Base-by-base conservation (phyloP, 345 rosid species). In the Turritis glabra region DNA sequence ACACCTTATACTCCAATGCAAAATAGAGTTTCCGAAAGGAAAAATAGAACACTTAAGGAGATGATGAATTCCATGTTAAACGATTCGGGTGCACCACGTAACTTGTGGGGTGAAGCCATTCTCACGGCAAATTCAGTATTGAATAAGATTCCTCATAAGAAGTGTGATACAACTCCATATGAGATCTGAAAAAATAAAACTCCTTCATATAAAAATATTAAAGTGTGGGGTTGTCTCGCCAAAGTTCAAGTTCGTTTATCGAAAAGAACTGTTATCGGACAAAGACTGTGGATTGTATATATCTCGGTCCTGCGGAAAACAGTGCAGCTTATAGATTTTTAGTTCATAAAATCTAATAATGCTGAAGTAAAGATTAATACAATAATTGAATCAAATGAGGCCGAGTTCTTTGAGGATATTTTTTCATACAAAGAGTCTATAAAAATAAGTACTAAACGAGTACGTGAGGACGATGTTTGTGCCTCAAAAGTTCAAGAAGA, bases 41-140 rank as follows among this genome's bases (percentile, higher is more conserved):
- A 40, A 14, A 56, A 43, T 27, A 38, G 3, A 35, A 69, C 41
- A 0, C 10, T 55, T 9, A 26, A 41, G 0, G 43, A 56, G 7
- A 69, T 54, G 73, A 54, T 55, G 40, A 53, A 55, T 37, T n/a
- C 29, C 13, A 69, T 55, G 73, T 53, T 68, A 53, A 50, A 35
- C 21, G 1, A 35, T 9, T 52, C 51, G 1, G 58, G 23, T 17
- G 54, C 41, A 44, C 69, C 43, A 64, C 5, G 0, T 17, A 64
- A 2, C 6, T 29, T 64, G 9, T 64, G 40, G 38, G 40, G 8
- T 9, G 54, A 64, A 44, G 54, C n/a, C 1, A 27, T 29, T n/a
- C 27, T 64, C 3, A 30, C 27, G 3, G 35, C 3, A 22, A 38
- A 41, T 41, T 55, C 33, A 13, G 23, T 43, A 3, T 25, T 37